A percentile compares a stretch with the other conserved stretches of the same genome.
These are phyloP conservation scores for Pneumocystis jirovecii DNA, from an alignment of 1,139 yeast genomes.

Conservation along the genomic window DNA sequence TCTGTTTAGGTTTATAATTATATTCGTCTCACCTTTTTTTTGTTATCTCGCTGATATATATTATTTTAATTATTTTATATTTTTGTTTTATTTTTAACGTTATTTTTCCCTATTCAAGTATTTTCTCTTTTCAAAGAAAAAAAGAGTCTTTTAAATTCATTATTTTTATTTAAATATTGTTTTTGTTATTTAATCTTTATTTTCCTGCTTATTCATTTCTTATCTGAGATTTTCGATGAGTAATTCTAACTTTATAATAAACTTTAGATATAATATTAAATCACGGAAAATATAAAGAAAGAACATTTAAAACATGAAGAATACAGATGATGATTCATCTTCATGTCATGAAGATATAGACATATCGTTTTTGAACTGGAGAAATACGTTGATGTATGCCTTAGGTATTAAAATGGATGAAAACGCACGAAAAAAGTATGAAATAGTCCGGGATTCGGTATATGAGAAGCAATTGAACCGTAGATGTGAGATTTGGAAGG, in stretches of 20 bases:
- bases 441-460: constrained; percentile 9
- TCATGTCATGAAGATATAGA: background rate
- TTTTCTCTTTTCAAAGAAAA: too few species aligned
- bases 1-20: too few species aligned
- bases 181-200: background rate
- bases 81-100: too few species aligned
- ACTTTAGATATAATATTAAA: too few species aligned
- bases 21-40: too few species aligned
- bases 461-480: constrained; percentile 43
- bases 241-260: too few species aligned
- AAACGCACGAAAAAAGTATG: constrained; percentile 4
- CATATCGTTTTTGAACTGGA: constrained; percentile 15
- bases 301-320: background rate
- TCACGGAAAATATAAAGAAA: background rate
- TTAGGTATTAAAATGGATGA: constrained; percentile 5
- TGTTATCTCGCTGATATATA: too few species aligned
- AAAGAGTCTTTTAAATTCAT: too few species aligned
- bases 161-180: background rate
- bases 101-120: too few species aligned
- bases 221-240: too few species aligned
- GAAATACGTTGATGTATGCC: constrained; percentile 8
- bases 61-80: too few species aligned
- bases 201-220: background rate
- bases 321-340: background rate
- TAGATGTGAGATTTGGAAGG: constrained; percentile 54